These are phyloP conservation scores for Crotalaria pallida DNA, from an alignment of 306 rosid genomes.

Conservation along the genomic window DNA sequence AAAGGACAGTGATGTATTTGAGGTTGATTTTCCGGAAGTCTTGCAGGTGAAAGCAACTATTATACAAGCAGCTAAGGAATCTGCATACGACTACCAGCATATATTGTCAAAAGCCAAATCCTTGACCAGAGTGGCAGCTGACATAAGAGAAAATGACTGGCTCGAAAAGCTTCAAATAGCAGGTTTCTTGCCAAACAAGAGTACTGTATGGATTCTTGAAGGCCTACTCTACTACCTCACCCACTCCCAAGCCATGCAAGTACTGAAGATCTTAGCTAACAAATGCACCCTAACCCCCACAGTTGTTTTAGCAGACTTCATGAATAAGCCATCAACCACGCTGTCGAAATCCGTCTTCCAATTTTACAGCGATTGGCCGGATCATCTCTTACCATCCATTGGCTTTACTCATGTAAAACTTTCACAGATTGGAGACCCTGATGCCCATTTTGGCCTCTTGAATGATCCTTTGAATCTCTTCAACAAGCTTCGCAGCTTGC, in stretches of 20 bases:
- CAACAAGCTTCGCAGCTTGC: slow-evolving; percentile 82
- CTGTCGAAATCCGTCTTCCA: slow-evolving; percentile 67
- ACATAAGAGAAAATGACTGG: slow-evolving; percentile 76
- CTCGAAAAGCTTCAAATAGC: slow-evolving; percentile 72
- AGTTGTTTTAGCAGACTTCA: slow-evolving; percentile 83
- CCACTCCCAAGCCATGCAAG: slow-evolving; percentile 75
- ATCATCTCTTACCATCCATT: slow-evolving; percentile 84
- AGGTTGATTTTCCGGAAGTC: slow-evolving; percentile 76
- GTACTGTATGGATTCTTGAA: slow-evolving; percentile 87
- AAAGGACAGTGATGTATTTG: slow-evolving; percentile 82
- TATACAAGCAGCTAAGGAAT: slow-evolving; percentile 67
- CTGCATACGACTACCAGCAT: slow-evolving; percentile 38
- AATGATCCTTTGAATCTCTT: slow-evolving; percentile 73
- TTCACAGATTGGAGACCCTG: slow-evolving; percentile 97
- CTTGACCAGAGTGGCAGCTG: slow-evolving; percentile 79
- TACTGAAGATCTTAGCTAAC: slow-evolving; percentile 67
- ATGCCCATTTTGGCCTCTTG: slow-evolving; percentile 88
- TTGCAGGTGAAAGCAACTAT: slow-evolving; percentile 68
- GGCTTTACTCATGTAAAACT: slow-evolving; percentile 74
- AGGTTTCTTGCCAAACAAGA: slow-evolving; percentile 80
- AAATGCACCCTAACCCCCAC: slow-evolving; percentile 65
- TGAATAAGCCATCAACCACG: slow-evolving; percentile 85
- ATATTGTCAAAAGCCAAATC: slow-evolving; percentile 53
- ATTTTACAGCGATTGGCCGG: slow-evolving; percentile 99
- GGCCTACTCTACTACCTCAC: slow-evolving; percentile 81